These are phyloP conservation scores for Heterobasidion annosum DNA, from an alignment of 1,284 basidiomycete species.

Conservation along the genomic window DNA sequence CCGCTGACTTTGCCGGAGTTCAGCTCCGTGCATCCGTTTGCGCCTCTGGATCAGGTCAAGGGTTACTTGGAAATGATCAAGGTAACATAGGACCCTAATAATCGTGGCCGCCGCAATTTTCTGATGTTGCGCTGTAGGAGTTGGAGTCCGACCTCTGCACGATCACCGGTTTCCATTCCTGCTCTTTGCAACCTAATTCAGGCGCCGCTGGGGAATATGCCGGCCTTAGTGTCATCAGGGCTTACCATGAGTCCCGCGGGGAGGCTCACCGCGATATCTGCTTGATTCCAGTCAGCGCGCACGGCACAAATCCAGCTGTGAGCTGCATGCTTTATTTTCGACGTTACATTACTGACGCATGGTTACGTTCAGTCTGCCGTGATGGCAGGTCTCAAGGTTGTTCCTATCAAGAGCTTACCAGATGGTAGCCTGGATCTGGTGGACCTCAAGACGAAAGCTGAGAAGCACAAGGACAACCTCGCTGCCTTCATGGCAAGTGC, in stretches of 20 bases:
- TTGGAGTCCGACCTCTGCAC: constrained; percentile 86
- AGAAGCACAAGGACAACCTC: constrained; percentile 85
- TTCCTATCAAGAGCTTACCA: constrained; percentile 81
- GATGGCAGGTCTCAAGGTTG: constrained; percentile 96
- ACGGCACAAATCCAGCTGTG: constrained; percentile 92
- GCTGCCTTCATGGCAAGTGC: constrained; percentile 89
- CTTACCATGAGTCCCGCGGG: constrained; percentile 87
- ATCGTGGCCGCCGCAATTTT: not conserved
- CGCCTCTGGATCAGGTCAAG: constrained; percentile 81
- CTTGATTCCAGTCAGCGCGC: constrained; percentile 91
- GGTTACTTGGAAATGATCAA: constrained; percentile 84
- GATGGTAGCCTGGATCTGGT: constrained; percentile 88
- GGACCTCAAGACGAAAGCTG: constrained; percentile 83
- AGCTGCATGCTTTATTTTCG: constrained; percentile 18
- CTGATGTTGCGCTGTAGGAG: constrained; percentile 41
- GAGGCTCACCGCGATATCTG: constrained; percentile 87
- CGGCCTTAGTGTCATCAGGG: constrained; percentile 87
- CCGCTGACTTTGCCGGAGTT: constrained; percentile 95
- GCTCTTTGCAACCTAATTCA: constrained; percentile 95
- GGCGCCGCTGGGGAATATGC: constrained; percentile 96
- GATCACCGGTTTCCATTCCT: constrained; percentile 92
- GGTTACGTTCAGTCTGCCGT: constrained; percentile 67
- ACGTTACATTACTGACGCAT: not conserved
- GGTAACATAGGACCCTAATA: constrained; percentile 22
- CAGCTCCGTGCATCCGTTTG: constrained; percentile 87